Conservation (phyloP, 2,329 filamentous ascomycete species). For the Gaeumannomyces tritici region DNA sequence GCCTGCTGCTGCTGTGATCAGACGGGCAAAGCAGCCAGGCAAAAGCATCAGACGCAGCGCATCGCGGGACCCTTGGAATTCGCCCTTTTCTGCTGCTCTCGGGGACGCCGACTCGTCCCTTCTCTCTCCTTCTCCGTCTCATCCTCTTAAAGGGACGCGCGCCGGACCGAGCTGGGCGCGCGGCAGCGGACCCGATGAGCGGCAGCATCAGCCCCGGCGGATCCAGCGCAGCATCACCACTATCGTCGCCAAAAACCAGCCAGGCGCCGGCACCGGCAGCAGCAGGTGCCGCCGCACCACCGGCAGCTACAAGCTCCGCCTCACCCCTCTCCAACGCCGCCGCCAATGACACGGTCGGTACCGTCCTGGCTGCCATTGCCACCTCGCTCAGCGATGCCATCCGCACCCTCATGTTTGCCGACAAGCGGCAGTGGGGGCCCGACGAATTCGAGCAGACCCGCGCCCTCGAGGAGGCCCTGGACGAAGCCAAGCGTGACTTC, state of each 20-base stretch:
- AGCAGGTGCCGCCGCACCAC: neutral
- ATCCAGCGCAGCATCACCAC: neutral
- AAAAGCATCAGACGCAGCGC: neutral
- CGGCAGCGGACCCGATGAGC: neutral
- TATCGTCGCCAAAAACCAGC: neutral
- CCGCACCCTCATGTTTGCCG: slow-evolving; percentile 44
- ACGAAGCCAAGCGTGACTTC: slow-evolving; percentile 51
- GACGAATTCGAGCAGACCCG: slow-evolving; percentile 51
- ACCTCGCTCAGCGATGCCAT: slow-evolving; percentile 41
- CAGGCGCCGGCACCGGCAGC: neutral
- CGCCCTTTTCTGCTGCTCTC: neutral
- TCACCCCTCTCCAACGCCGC: neutral
- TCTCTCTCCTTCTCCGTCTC: neutral
- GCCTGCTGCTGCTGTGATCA: too few species aligned
- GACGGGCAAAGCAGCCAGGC: neutral
- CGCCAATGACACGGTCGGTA: slow-evolving; percentile 45
- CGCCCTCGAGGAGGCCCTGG: slow-evolving; percentile 43
- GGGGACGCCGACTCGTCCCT: too few species aligned
- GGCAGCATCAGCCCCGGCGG: neutral
- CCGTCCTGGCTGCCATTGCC: slow-evolving; percentile 48
- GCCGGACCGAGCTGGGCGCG: neutral
- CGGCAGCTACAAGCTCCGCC: neutral
- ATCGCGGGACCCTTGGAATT: neutral
- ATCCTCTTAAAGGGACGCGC: neutral
- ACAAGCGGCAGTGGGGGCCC: slow-evolving; percentile 47